Evolutionary conservation across 2,329 filamentous ascomycete species (phyloP), one percentile per base, ranked within the genome.

Genomic region (Arthrobotrys entomopaga): DNA sequence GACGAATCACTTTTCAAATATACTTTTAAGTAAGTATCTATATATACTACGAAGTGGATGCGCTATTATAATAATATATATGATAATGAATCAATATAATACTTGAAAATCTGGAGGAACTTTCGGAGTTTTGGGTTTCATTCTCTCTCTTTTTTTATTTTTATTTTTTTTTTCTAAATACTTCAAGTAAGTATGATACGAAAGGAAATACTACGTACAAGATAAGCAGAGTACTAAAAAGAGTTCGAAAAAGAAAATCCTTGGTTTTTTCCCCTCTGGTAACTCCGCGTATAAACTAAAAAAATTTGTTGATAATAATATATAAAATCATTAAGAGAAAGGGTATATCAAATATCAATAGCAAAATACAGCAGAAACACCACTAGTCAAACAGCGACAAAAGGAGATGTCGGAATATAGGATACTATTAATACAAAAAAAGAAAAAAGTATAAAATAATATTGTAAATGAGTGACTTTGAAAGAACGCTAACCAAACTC

Each of bases 401-500:
- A 56, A 20, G n/a, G n/a, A n/a, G 29, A 34, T 34, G 5, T 34
- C 29, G 6, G 40, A 73, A 53, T 0, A 40, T 8, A 58, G 26
- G 60, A 15, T 60, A 53, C 60, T 65, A 56, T 43, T 65, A 60
- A 65, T 65, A 65, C 61, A 65, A 60, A 29, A 19, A 54, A 64
- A 53, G 40, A 38, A 48, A 67, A 64, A 43, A 46, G n/a, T n/a
- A 43, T 42, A 53, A 71, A 29, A 8, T 42, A 29, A n/a, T 20
- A 16, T 34, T 22, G 15, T 43, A 24, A 71, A 48, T 24, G 59
- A 65, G 53, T 64, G 54, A 60, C 29, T 54, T 54, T 58, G 16
- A 26, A 54, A 46, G 34, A 43, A 61, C 66, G 58, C 59, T 71
- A 64, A 74, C 65, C 22, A 20, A 74, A 59, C 54, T 67, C 70